phyloP scores from a whole-genome alignment of 1,284 basidiomycete genomes.

The Polyporus tsugae region DNA sequence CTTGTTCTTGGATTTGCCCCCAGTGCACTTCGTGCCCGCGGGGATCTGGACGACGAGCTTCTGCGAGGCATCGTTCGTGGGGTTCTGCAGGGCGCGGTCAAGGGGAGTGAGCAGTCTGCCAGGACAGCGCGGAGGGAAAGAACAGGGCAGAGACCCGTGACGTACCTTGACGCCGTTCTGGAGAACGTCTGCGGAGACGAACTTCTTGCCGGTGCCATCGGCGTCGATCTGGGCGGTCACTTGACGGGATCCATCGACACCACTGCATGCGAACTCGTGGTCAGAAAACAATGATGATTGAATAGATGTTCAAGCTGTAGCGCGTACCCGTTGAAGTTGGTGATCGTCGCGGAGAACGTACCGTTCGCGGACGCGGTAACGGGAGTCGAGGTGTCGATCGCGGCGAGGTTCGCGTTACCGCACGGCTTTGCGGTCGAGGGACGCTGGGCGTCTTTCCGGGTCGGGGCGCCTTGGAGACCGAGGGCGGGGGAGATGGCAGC shows the following conservation, averaged over 20 bases:
- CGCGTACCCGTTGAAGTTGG: conserved; percentile 60
- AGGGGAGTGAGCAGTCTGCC: not conserved
- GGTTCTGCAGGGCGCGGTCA: conserved; percentile 30
- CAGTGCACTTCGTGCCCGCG: conserved; percentile 55
- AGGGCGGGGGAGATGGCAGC: conserved; percentile 56
- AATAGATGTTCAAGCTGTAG: not conserved
- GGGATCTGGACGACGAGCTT: conserved; percentile 54
- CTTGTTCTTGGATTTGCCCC: conserved; percentile 50
- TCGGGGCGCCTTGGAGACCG: conserved; percentile 51
- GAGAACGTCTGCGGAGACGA: conserved; percentile 45
- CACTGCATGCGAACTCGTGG: conserved; percentile 36
- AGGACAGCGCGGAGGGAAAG: not conserved
- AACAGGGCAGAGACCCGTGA: not conserved
- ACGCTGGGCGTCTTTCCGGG: conserved; percentile 54
- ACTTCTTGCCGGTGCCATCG: conserved; percentile 47
- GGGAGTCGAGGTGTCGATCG: conserved; percentile 50
- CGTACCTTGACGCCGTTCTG: conserved; percentile 49
- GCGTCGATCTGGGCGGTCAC: conserved; percentile 48
- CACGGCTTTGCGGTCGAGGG: conserved; percentile 49
- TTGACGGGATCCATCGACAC: conserved; percentile 58
- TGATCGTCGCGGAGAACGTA: conserved; percentile 51
- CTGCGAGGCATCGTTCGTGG: conserved; percentile 45
- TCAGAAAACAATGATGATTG: not conserved
- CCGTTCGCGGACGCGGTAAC: conserved; percentile 52
- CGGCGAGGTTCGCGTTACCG: conserved; percentile 55